phyloP scores from a whole-genome alignment of 164 flowering plant species.

The Vitis cinerea region DNA sequence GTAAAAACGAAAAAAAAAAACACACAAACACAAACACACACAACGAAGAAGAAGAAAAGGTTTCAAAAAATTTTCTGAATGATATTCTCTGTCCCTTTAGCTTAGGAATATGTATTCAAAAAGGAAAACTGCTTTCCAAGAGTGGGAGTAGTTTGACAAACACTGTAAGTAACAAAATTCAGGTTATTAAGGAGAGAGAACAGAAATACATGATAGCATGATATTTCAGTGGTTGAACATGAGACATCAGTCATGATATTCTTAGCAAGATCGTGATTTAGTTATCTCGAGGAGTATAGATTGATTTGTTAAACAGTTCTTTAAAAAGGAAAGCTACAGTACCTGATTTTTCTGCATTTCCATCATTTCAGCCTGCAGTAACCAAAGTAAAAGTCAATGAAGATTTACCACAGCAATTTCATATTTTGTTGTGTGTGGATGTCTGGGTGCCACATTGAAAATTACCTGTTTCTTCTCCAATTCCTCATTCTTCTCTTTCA shows the following conservation, averaged over 20 bases:
- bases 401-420: not conserved
- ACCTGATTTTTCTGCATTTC: slow-evolving; percentile 89
- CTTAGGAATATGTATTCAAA: too few species aligned
- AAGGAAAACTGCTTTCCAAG: too few species aligned
- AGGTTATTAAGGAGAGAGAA: too few species aligned
- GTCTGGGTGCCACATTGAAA: slow-evolving; percentile 1
- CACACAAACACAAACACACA: too few species aligned
- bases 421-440: not conserved
- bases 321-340: not conserved
- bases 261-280: not conserved
- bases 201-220: too few species aligned
- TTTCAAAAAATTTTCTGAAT: too few species aligned
- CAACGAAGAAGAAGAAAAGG: too few species aligned
- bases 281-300: not conserved
- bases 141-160: too few species aligned
- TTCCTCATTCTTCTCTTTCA: slow-evolving; percentile 79
- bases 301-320: not conserved
- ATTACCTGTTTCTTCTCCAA: slow-evolving; percentile 71
- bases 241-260: not conserved
- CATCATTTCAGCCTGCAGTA: slow-evolving; percentile 62
- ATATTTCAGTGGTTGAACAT: not conserved
- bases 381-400: slow-evolving; percentile 9
- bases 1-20: too few species aligned
- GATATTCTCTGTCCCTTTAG: too few species aligned
- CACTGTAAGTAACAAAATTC: too few species aligned